Evolutionary conservation across 129 eudicot genomes (phyloP).

Genomic region (Dittrichia graveolens): DNA sequence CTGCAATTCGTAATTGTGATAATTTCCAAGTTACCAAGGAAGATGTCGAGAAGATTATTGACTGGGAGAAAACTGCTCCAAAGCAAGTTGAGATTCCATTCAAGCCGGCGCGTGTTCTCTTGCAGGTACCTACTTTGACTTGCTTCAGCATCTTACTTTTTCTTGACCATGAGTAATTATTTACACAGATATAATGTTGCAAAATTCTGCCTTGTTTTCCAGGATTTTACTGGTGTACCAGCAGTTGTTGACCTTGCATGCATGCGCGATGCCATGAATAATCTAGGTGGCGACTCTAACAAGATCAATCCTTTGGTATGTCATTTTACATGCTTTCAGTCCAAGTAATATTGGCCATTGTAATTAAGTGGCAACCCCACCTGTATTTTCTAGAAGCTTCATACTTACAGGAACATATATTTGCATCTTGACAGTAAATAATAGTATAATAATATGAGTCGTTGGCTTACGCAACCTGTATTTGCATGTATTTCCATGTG

Average conservation of each 20-base stretch:
- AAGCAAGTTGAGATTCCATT: conserved; percentile 93
- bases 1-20: conserved; percentile 91
- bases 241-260: conserved; percentile 98
- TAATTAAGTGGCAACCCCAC: too few species aligned
- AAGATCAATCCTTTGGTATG: conserved; percentile 96
- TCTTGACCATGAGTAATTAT: background rate
- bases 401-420: conserved; percentile 14
- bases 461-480: background rate
- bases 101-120: conserved; percentile 93
- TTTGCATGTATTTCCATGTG: background rate
- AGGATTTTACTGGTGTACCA: conserved; percentile 99
- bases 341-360: too few species aligned
- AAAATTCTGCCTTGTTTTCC: conserved; percentile 8
- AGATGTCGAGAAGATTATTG: conserved; percentile 91
- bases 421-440: background rate
- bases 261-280: conserved; percentile 99
- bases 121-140: conserved; percentile 57
- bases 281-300: conserved; percentile 83
- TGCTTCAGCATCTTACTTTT: conserved; percentile 18
- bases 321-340: conserved; percentile 5
- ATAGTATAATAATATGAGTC: background rate
- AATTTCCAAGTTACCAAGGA: conserved; percentile 86
- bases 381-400: background rate
- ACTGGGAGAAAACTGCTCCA: conserved; percentile 87
- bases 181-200: conserved; percentile 1